Evolutionary conservation across 1,284 basidiomycete genomes (phyloP).

Genomic region (Sporisorium exsertum): DNA sequence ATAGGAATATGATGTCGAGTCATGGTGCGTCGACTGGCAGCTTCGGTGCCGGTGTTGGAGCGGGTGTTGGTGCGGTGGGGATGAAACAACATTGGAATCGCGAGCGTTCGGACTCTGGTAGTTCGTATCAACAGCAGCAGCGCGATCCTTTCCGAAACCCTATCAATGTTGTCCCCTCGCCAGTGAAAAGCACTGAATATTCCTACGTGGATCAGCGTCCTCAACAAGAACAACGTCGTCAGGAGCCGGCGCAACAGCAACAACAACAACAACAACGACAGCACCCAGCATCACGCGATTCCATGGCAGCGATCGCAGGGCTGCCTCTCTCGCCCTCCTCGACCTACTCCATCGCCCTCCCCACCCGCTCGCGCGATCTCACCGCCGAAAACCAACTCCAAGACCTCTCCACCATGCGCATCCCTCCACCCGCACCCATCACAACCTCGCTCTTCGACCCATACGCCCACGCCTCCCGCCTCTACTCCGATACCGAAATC

Average conservation of each 20-base stretch:
- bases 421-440: conserved; percentile 33
- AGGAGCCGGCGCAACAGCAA: conserved; percentile 1
- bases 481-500: conserved; percentile 21
- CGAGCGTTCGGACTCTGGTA: conserved; percentile 18
- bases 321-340: conserved; percentile 32
- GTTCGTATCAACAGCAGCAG: conserved; percentile 12
- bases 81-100: conserved; percentile 25
- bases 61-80: conserved; percentile 13
- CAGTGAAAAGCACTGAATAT: background rate
- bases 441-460: conserved; percentile 35
- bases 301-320: conserved; percentile 31
- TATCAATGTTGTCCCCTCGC: conserved; percentile 1
- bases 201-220: background rate
- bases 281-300: conserved; percentile 38
- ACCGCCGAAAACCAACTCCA: conserved; percentile 6
- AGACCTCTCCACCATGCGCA: conserved; percentile 26
- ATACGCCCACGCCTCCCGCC: conserved; percentile 33
- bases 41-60: conserved; percentile 6
- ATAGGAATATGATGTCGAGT: conserved; percentile 21
- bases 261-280: conserved; percentile 2
- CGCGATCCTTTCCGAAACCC: conserved; percentile 39
- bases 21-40: background rate
- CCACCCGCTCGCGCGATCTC: conserved; percentile 19
- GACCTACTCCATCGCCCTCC: conserved; percentile 5
- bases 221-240: conserved; percentile 6